Evolutionary conservation across 164 flowering plant species (phyloP).

Genomic region (Saururus chinensis): DNA sequence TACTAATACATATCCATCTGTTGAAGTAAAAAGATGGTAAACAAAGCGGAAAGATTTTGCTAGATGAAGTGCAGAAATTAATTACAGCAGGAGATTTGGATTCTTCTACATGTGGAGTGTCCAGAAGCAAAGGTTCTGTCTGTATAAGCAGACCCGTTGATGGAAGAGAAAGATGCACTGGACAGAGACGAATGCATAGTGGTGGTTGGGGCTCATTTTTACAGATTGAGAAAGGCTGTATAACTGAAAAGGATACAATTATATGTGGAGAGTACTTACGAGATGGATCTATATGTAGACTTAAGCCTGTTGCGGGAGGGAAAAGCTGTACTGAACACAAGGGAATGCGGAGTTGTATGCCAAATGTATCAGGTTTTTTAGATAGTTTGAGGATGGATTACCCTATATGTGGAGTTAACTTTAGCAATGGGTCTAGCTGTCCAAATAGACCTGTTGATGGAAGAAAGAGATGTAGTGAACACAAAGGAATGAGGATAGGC

Average conservation of each 20-base stretch:
- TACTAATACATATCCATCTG: not conserved
- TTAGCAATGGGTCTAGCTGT: conserved; percentile 29
- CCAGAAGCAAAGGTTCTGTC: too few relatives aligned
- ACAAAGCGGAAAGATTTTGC: not conserved
- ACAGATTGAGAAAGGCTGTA: too few relatives aligned
- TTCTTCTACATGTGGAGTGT: not conserved
- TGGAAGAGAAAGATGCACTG: too few relatives aligned
- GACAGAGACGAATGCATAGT: too few relatives aligned
- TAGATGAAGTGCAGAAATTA: not conserved
- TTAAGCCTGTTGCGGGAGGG: too few relatives aligned
- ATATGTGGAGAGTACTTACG: not conserved
- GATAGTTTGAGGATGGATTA: not conserved
- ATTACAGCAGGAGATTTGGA: too few relatives aligned
- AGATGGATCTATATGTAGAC: too few relatives aligned
- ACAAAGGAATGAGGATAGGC: conserved; percentile 14
- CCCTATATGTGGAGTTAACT: conserved; percentile 8
- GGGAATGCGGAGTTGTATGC: too few relatives aligned
- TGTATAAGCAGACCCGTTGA: too few relatives aligned
- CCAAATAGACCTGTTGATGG: conserved; percentile 32
- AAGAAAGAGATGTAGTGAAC: conserved; percentile 38
- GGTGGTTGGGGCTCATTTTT: too few relatives aligned
- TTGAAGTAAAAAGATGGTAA: not conserved
- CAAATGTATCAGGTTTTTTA: not conserved
- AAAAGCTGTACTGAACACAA: too few relatives aligned
- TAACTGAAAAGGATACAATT: too few relatives aligned